Conservation (phyloP, 1,139 yeast species). For the Pichia sp. region DNA sequence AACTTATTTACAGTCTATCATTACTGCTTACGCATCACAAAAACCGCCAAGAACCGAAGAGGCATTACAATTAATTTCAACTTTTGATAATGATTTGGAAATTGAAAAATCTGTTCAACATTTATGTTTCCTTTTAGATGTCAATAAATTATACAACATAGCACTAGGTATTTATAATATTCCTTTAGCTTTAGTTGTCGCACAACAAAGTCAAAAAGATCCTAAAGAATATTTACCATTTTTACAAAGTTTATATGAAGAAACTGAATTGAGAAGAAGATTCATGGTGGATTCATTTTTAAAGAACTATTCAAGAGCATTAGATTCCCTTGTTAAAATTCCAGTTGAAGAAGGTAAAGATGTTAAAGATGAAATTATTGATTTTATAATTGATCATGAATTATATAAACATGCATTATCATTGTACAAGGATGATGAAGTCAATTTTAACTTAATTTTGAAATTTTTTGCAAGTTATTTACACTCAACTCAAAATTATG, state of each 20-base stretch:
- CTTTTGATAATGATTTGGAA: conserved; percentile 41
- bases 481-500: conserved; percentile 46
- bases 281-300: conserved; percentile 78
- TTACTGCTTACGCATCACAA: conserved; percentile 91
- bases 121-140: conserved; percentile 86
- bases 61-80: conserved; percentile 61
- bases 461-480: conserved; percentile 57
- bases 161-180: conserved; percentile 83
- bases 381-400: conserved; percentile 67
- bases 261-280: conserved; percentile 57
- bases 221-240: conserved; percentile 96
- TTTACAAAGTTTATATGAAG: conserved; percentile 69
- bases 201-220: conserved; percentile 95
- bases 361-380: conserved; percentile 54
- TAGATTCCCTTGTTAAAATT: conserved; percentile 55
- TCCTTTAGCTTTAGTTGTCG: conserved; percentile 70
- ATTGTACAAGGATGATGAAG: conserved; percentile 53
- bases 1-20: conserved; percentile 65
- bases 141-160: conserved; percentile 68
- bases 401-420: conserved; percentile 65
- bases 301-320: conserved; percentile 61
- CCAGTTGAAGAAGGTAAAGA: conserved; percentile 25
- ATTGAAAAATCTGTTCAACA: conserved; percentile 68
- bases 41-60: conserved; percentile 76
- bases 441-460: conserved; percentile 50